Evolutionary conservation across 768 basidiomycete species (phyloP).

Genomic region (Nevesoporus exiguus): DNA sequence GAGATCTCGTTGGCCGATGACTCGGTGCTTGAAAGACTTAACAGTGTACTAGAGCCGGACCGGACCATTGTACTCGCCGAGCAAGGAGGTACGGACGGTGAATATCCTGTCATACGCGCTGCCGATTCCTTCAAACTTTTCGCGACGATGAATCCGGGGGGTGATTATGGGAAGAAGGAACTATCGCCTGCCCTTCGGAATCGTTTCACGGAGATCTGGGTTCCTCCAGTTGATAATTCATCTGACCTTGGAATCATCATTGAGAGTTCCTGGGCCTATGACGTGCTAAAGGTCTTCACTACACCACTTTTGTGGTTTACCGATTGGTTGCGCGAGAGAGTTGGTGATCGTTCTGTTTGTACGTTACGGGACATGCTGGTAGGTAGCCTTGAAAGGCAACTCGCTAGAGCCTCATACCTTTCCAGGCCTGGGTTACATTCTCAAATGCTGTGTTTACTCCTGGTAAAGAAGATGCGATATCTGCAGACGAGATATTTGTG

Average conservation of each 20-base stretch:
- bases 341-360: conserved; percentile 62
- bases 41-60: conserved; percentile 92
- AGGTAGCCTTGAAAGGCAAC: conserved; percentile 22
- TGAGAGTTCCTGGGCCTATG: conserved; percentile 59
- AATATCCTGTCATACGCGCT: conserved; percentile 65
- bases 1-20: conserved; percentile 98
- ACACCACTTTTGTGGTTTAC: conserved; percentile 67
- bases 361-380: conserved; percentile 89
- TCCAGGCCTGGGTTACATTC: conserved; percentile 90
- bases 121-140: conserved; percentile 76
- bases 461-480: conserved; percentile 31
- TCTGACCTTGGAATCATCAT: conserved; percentile 79
- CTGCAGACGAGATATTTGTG: conserved; percentile 63
- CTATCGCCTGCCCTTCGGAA: conserved; percentile 95
- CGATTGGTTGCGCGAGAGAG: conserved; percentile 67
- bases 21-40: conserved; percentile 93
- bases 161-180: conserved; percentile 99
- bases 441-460: conserved; percentile 56
- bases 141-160: conserved; percentile 99
- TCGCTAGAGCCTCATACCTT: conserved; percentile 4
- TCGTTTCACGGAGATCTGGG: conserved; percentile 99
- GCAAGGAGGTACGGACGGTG: conserved; percentile 73
- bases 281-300: conserved; percentile 54
- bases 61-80: conserved; percentile 91
- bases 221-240: conserved; percentile 74